phyloP scores from a whole-genome alignment of 257 asterid genomes.

The Solanum piurae region DNA sequence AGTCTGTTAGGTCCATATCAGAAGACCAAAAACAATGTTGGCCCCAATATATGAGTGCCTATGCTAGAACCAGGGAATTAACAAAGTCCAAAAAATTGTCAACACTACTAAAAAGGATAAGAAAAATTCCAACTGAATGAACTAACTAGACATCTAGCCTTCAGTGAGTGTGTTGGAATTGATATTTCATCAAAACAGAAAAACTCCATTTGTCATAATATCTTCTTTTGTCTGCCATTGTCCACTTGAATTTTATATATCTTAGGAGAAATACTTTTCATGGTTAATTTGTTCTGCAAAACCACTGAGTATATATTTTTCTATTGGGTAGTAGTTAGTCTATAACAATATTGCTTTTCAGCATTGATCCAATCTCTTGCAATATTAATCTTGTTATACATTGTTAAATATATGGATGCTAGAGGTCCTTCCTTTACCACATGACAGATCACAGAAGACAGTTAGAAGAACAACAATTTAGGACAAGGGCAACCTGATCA shows the following conservation, averaged over 20 bases:
- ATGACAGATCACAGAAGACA: background rate
- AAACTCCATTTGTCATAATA: background rate
- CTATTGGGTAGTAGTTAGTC: background rate
- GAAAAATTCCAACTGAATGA: background rate
- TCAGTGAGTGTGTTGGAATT: background rate
- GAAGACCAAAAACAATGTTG: background rate
- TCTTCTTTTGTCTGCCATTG: background rate
- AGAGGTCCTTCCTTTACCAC: background rate
- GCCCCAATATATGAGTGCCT: background rate
- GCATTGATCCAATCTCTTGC: background rate
- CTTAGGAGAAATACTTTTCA: background rate
- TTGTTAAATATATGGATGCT: background rate
- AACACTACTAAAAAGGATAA: background rate
- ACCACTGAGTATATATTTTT: background rate
- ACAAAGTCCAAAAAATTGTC: background rate
- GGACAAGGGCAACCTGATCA: background rate
- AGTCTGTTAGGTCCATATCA: background rate
- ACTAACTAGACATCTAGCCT: background rate
- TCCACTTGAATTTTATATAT: background rate
- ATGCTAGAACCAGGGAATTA: background rate
- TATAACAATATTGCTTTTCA: background rate
- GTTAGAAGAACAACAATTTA: background rate
- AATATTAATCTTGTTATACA: background rate
- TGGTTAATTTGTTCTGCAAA: background rate
- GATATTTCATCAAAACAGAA: background rate